Evolutionary conservation across 257 asterid species (phyloP).

Genomic region (Eucommia ulmoides): DNA sequence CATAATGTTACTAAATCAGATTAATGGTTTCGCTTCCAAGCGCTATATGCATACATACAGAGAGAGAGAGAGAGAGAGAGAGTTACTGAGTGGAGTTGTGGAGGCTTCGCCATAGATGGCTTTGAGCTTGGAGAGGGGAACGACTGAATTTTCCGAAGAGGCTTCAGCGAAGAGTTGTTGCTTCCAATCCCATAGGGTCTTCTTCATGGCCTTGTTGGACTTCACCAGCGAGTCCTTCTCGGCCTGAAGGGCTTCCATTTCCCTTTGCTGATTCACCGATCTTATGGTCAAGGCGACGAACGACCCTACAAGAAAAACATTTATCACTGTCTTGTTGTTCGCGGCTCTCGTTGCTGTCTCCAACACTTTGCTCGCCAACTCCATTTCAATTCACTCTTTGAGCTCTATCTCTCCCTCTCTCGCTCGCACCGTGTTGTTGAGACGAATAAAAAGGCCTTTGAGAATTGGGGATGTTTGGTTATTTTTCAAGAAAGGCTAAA

Average conservation of each 20-base stretch:
- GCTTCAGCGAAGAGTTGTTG: constrained; percentile 54
- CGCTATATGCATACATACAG: too few relatives aligned
- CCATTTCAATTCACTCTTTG: too few relatives aligned
- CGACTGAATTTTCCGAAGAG: constrained; percentile 25
- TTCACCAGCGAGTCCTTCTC: constrained; percentile 42
- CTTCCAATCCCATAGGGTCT: constrained; percentile 72
- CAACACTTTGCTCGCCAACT: constrained; percentile 15
- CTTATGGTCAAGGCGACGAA: constrained; percentile 43
- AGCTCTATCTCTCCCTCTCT: too few relatives aligned
- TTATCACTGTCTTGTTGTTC: constrained; percentile 44
- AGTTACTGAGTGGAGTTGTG: neutral
- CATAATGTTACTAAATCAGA: too few relatives aligned
- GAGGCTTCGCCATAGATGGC: constrained; percentile 61
- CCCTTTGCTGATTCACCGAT: constrained; percentile 37
- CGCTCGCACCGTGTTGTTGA: too few relatives aligned
- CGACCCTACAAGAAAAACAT: constrained; percentile 28
- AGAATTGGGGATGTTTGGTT: too few relatives aligned
- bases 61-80: neutral
- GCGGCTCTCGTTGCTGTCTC: constrained; percentile 35
- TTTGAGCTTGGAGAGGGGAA: constrained; percentile 67
- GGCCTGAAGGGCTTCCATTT: constrained; percentile 42
- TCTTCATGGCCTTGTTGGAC: constrained; percentile 48
- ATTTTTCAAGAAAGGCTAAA: too few relatives aligned
- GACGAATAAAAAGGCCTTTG: too few relatives aligned
- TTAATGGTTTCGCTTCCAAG: too few relatives aligned